Percentiles rank a stretch among this genome's conserved stretches.
phyloP scores from a whole-genome alignment of 495 filamentous ascomycete genomes.

The Bacidia rubella region DNA sequence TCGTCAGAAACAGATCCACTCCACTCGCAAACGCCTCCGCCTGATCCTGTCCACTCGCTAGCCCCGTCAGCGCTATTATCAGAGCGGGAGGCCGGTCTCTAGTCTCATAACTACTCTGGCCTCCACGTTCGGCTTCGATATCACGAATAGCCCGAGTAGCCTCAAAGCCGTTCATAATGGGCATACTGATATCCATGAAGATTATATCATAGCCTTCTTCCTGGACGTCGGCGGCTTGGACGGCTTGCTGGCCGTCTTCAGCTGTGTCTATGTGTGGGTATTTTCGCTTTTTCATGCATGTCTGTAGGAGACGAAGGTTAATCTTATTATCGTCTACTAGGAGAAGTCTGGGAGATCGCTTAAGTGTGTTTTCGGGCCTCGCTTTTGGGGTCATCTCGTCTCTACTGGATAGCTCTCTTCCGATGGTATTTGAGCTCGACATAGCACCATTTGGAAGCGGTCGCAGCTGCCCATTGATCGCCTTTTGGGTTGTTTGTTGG shows the following conservation, averaged over 20 bases:
- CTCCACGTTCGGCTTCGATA: constrained; percentile 34
- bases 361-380: constrained; percentile 1
- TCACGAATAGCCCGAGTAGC: constrained; percentile 48
- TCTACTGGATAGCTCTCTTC: neutral
- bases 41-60: constrained; percentile 49
- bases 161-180: constrained; percentile 53
- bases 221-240: constrained; percentile 33
- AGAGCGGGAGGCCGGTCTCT: constrained; percentile 27
- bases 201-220: constrained; percentile 38
- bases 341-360: constrained; percentile 31
- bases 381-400: neutral
- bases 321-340: constrained; percentile 67
- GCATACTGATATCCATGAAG: constrained; percentile 62
- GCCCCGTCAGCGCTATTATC: constrained; percentile 59
- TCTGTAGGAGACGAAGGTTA: constrained; percentile 55
- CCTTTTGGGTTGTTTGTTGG: no score
- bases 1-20: constrained; percentile 61
- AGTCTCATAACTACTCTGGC: constrained; percentile 1
- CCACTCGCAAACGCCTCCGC: constrained; percentile 53
- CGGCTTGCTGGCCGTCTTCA: constrained; percentile 39
- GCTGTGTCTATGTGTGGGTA: constrained; percentile 30
- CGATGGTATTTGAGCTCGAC: neutral
- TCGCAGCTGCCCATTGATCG: no score
- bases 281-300: constrained; percentile 42
- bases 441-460: neutral